Evolutionary conservation across 2,329 filamentous ascomycete species (phyloP).

Genomic region (Monosporascus sp.): DNA sequence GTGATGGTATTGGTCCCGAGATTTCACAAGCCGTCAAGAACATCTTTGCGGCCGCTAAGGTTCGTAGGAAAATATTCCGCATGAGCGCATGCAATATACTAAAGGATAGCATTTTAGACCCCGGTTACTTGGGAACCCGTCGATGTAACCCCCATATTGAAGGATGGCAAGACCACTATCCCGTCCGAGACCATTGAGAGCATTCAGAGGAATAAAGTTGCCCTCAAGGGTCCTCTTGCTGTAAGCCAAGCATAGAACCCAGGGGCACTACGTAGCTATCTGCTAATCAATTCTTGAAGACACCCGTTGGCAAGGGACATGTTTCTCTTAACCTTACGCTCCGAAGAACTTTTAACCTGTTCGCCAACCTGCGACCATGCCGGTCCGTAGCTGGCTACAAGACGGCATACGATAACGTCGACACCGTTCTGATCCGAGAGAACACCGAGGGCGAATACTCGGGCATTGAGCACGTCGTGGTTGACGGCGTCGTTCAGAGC

Average conservation of each 20-base stretch:
- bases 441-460: conserved; percentile 99
- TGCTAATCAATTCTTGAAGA: conserved; percentile 42
- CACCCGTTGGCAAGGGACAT: conserved; percentile 96
- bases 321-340: conserved; percentile 98
- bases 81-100: conserved; percentile 3
- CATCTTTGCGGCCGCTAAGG: conserved; percentile 93
- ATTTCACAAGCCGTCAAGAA: conserved; percentile 98
- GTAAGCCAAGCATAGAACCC: conserved; percentile 44
- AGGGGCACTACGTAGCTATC: conserved; percentile 1
- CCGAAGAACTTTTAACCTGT: conserved; percentile 98
- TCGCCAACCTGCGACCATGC: conserved; percentile 98
- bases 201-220: conserved; percentile 92
- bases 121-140: conserved; percentile 96
- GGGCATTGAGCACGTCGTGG: conserved; percentile 96
- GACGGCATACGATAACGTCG: conserved; percentile 95
- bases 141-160: conserved; percentile 88
- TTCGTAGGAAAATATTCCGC: conserved; percentile 36
- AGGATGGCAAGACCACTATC: conserved; percentile 93
- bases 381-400: conserved; percentile 96
- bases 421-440: conserved; percentile 97
- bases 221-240: conserved; percentile 95
- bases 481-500: conserved; percentile 96
- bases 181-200: conserved; percentile 89
- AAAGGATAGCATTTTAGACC: conserved; percentile 46
- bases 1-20: conserved; percentile 97